phyloP scores from a whole-genome alignment of 2,329 filamentous ascomycete species.

The Pseudocercospora musae region DNA sequence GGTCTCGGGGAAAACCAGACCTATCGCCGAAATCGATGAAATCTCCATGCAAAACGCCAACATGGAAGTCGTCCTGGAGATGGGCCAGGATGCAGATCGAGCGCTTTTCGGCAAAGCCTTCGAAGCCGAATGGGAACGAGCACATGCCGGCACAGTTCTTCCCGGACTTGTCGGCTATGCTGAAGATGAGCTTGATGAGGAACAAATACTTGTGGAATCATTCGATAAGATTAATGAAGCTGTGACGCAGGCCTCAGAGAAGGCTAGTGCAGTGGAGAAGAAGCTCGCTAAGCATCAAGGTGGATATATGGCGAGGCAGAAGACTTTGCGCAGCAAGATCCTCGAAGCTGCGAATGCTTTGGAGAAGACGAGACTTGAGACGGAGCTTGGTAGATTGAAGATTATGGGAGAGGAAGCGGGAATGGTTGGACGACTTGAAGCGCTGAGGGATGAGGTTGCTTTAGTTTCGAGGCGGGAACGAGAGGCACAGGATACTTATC shows the following conservation, averaged over 20 bases:
- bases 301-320: slow-evolving; percentile 84
- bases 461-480: slow-evolving; percentile 78
- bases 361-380: slow-evolving; percentile 66
- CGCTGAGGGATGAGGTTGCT: slow-evolving; percentile 75
- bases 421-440: slow-evolving; percentile 67
- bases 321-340: slow-evolving; percentile 76
- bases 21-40: slow-evolving; percentile 66
- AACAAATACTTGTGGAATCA: slow-evolving; percentile 62
- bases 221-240: slow-evolving; percentile 74
- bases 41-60: slow-evolving; percentile 69
- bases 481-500: slow-evolving; percentile 85
- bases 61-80: slow-evolving; percentile 70
- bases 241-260: slow-evolving; percentile 70
- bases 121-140: slow-evolving; percentile 45
- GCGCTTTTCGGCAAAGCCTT: slow-evolving; percentile 47
- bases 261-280: slow-evolving; percentile 86
- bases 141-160: slow-evolving; percentile 53
- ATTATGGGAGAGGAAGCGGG: slow-evolving; percentile 77
- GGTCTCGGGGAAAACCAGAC: slow-evolving; percentile 59
- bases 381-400: slow-evolving; percentile 71
- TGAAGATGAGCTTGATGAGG: slow-evolving; percentile 65
- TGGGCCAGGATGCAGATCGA: slow-evolving; percentile 47
- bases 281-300: slow-evolving; percentile 84
- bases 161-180: slow-evolving; percentile 81
- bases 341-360: slow-evolving; percentile 67